These are phyloP conservation scores for Debaryomycetaceae sp. DNA, from an alignment of 1,139 yeast genomes.

Conservation along the genomic window DNA sequence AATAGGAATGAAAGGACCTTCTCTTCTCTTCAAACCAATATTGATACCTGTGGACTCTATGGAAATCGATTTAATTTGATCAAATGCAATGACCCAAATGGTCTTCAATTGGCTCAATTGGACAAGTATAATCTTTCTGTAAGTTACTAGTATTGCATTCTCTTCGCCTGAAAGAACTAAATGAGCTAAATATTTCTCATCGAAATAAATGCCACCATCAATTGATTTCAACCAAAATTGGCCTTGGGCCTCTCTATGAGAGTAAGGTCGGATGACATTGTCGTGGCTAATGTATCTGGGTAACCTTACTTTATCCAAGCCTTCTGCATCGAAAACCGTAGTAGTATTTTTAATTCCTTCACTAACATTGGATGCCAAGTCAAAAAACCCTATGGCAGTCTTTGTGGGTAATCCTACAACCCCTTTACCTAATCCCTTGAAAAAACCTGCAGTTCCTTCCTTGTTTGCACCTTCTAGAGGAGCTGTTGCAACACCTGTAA, in stretches of 20 bases:
- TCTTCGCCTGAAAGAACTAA: conserved; percentile 78
- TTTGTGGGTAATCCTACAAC: conserved; percentile 92
- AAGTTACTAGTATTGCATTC: conserved; percentile 72
- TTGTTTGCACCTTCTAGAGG: conserved; percentile 85
- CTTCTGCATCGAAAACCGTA: conserved; percentile 81
- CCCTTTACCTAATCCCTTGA: conserved; percentile 94
- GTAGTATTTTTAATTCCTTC: conserved; percentile 95
- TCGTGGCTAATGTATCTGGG: conserved; percentile 75
- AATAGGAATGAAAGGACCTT: conserved; percentile 77
- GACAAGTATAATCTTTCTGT: conserved; percentile 65
- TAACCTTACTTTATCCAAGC: conserved; percentile 74
- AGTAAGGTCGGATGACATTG: conserved; percentile 68
- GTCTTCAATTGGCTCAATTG: conserved; percentile 58
- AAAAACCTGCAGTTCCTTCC: conserved; percentile 88
- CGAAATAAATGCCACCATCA: conserved; percentile 72
- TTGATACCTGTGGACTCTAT: conserved; percentile 80
- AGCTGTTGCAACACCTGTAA: conserved; percentile 85
- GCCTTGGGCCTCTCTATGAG: conserved; percentile 88
- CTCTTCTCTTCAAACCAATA: conserved; percentile 56
- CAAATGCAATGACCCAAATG: conserved; percentile 66
- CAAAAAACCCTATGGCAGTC: conserved; percentile 93
- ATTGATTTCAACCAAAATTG: conserved; percentile 86
- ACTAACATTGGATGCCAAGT: conserved; percentile 86
- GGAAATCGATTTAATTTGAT: conserved; percentile 62
- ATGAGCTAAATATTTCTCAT: conserved; percentile 83